Evolutionary conservation across 805 yeast genomes (phyloP), one percentile per base, ranked within the genome.

Genomic region (Citeromyces matritensis): DNA sequence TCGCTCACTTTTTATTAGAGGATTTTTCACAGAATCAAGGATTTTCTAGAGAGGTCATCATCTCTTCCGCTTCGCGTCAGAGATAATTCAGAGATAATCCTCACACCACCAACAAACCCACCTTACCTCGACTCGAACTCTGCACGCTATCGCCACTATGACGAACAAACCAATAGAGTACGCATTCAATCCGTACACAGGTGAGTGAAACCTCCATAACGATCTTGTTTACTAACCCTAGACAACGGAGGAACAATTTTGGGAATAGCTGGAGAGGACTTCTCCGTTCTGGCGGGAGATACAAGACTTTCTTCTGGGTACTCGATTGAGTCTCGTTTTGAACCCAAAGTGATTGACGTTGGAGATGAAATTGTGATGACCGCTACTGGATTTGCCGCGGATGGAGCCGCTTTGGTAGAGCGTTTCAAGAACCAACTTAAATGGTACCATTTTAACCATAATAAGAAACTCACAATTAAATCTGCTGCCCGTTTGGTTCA

Each of bases 201-300:
- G 55, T 52, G 41, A 14, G 57, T 47, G 25, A n/a, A 24, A 4
- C n/a, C 13, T 19, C 21, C 14, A 14, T 32, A 19, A 19, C 17
- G 21, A 26, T 24, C 23, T 30, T 24, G 24, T 27, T 29, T 12
- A 17, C 24, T 30, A 15, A 19, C 13, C 23, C 15, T 24, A 38
- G 95, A 86, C 55, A 84, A 86, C 46, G 98, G 98, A 45, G 98
- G 98, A 47, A 88, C 97, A 6, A 86, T 88, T 34, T 60, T 91
- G 42, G 98, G 97, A 33, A 91, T 91, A 55, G 96, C 98, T 2
- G 98, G 98, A 31, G 82, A 84, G 52, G 96, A 91, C 55, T 91
- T 85, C 48, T 95, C 95, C 12, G 91, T 91, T 24, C 64, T 91
- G 38, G 98, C 98, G 1, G 97, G 97, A 29, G 98, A 91, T 54